phyloP scores from a whole-genome alignment of 2,329 filamentous ascomycete species.

The Parascedosporium putredinis region DNA sequence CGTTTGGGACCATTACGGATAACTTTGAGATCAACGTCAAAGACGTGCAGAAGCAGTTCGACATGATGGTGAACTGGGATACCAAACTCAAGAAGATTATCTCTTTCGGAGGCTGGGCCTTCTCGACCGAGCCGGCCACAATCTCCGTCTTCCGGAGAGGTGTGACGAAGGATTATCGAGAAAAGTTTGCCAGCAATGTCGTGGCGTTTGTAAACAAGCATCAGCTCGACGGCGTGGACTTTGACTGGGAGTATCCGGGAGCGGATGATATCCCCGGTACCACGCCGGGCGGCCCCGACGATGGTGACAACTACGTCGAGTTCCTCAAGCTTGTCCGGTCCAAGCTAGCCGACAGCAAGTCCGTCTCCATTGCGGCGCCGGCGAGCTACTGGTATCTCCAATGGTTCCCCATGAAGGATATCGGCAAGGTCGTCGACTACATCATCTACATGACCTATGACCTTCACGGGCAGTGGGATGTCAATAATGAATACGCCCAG shows the following conservation, averaged over 20 bases:
- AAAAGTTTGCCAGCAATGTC: slow-evolving; percentile 22
- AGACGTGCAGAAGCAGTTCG: slow-evolving; percentile 9
- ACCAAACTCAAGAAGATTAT: slow-evolving; percentile 23
- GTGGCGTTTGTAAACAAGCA: slow-evolving; percentile 21
- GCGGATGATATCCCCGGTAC: neutral
- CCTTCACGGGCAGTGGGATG: slow-evolving; percentile 22
- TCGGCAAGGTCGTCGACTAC: slow-evolving; percentile 21
- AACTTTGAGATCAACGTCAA: slow-evolving; percentile 14
- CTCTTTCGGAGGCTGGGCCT: slow-evolving; percentile 26
- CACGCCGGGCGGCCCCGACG: slow-evolving; percentile 11
- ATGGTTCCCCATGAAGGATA: slow-evolving; percentile 23
- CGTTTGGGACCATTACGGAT: slow-evolving; percentile 18
- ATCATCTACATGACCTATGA: slow-evolving; percentile 27
- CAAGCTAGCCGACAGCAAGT: slow-evolving; percentile 13
- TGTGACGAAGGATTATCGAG: slow-evolving; percentile 10
- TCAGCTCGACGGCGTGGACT: slow-evolving; percentile 25
- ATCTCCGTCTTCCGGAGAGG: slow-evolving; percentile 19
- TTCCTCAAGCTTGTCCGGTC: slow-evolving; percentile 17
- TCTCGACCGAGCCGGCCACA: slow-evolving; percentile 17
- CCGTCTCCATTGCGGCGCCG: slow-evolving; percentile 25
- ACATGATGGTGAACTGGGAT: slow-evolving; percentile 19
- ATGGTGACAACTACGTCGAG: slow-evolving; percentile 21
- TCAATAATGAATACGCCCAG: slow-evolving; percentile 21
- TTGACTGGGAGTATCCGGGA: slow-evolving; percentile 37
- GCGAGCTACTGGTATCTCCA: slow-evolving; percentile 29